Base-by-base conservation (phyloP, 148 eudicot genomes). In the Persicaria tinctoria region DNA sequence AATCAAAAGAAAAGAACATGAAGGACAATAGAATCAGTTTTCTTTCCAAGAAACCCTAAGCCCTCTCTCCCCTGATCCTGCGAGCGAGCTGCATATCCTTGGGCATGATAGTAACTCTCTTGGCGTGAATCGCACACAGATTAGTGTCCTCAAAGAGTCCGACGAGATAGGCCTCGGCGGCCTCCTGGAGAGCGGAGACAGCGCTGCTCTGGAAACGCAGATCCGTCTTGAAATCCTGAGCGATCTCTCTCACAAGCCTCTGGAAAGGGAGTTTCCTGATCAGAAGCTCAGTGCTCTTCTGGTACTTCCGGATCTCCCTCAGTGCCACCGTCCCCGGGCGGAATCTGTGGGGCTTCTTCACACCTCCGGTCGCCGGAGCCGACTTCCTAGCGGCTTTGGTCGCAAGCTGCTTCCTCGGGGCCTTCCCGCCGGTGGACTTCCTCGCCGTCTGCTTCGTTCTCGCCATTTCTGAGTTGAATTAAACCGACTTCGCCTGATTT, bases 341-440 rank as follows among this genome's bases (percentile, higher is more conserved):
- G 73, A 38, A 46, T 13, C 73, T 69, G 46, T 69, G 73, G 13
- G 73, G 50, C 73, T 69, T 63, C 68, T 63, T 63, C 68, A 63
- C 68, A 1, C 68, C 68, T 18, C 68, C 68, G 32, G 68, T 63
- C 10, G 68, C 68, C 68, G 68, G 68, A 9, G 68, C 68, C 10
- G 68, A 63, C 18, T 63, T 63, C 32, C 68, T 14, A 32, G 68
- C 68, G 0, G 68, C 68, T 27, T 63, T 63, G 14, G 68, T 63
- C 68, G 68, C 68, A 4, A 63, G 68, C 68, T 23, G 68, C 68
- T 63, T 63, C 68, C 68, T 63, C 44, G 68, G 68, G 3, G 68
- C 68, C 68, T 63, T 63, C 17, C 56, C 56, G 13, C 56, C 56
- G 56, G 56, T 53, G 56, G 56, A 53, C 56, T 53, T 53, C 56